Evolutionary conservation across 805 yeast species (phyloP).

Genomic region (Cyberlindnera mrakii): DNA sequence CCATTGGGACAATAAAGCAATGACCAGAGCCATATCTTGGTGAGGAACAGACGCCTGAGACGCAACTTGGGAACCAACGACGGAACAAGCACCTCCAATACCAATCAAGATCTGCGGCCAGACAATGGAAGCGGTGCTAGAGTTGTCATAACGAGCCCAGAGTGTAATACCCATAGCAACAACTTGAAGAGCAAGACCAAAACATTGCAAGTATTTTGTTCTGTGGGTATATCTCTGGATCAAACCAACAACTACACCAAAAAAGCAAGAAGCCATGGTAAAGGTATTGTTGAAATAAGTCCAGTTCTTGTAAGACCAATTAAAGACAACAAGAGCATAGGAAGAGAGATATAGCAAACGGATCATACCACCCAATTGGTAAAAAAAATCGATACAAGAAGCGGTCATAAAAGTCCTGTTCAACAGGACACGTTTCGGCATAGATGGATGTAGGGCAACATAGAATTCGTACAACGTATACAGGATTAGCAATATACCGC

Average conservation of each 20-base stretch:
- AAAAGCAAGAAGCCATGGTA: constrained; percentile 32
- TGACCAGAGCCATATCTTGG: constrained; percentile 35
- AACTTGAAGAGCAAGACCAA: constrained; percentile 29
- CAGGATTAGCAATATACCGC: constrained; percentile 29
- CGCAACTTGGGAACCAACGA: constrained; percentile 31
- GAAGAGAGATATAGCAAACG: constrained; percentile 29
- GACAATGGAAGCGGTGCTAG: constrained; percentile 22
- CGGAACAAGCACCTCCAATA: constrained; percentile 35
- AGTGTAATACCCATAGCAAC: constrained; percentile 29
- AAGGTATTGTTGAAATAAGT: constrained; percentile 32
- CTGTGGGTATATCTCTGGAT: constrained; percentile 30
- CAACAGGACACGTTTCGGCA: constrained; percentile 30
- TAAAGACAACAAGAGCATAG: constrained; percentile 26
- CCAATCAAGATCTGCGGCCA: constrained; percentile 31
- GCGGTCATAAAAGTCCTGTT: constrained; percentile 34
- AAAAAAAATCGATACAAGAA: constrained; percentile 29
- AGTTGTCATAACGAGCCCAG: constrained; percentile 22
- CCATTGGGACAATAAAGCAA: constrained; percentile 30
- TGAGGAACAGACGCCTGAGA: constrained; percentile 37
- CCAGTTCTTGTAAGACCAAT: constrained; percentile 30
- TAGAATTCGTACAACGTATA: constrained; percentile 32
- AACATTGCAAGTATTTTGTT: constrained; percentile 30
- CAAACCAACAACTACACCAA: constrained; percentile 32
- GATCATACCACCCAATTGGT: constrained; percentile 26
- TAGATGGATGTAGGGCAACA: constrained; percentile 31